Evolutionary conservation across 129 eudicot genomes (phyloP), one percentile per base, ranked within the genome.

Genomic region (Calendula officinalis): DNA sequence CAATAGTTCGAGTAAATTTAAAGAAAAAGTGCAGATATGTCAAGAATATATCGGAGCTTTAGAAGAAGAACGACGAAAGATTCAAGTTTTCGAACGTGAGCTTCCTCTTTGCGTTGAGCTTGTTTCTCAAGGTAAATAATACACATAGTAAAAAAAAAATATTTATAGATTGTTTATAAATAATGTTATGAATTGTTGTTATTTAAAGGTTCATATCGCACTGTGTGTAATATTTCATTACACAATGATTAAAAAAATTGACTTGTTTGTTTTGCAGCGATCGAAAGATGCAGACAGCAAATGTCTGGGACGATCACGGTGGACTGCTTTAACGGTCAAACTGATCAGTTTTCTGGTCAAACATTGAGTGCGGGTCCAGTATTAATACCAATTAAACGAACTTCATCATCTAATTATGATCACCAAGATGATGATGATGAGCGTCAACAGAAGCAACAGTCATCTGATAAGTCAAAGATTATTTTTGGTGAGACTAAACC

Each of bases 91-190:
- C 35, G 85, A 81, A 69, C 95, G 97, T 0, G 97, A 90, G 71
- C 95, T 90, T 50, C 97, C 97, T 32, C 97, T 90, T 64, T 90
- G 97, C 64, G 78, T 86, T 1, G 85, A 90, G 22, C 91, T 90
- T 68, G 95, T 90, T 57, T 77, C 91, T 60, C 86, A 73, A 83
- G 92, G 97, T 91, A 79, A 37, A 0, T 15, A 33, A 56, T 50
- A 50, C 48, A n/a, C n/a, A n/a, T n/a, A n/a, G n/a, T n/a, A n/a
- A n/a, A n/a, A n/a, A n/a, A n/a, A n/a, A n/a, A n/a, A n/a, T n/a
- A n/a, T n/a, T n/a, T n/a, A n/a, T n/a, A n/a, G n/a, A n/a, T n/a
- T n/a, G n/a, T 10, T 3, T 50, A 22, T 1, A 32, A 10, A 3
- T 47, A 47, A 12, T 13, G 52, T 47, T n/a, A 8, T 47, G 40